Conservation (phyloP, 2,329 filamentous ascomycete species). For the Teratosphaeria nubilosa region DNA sequence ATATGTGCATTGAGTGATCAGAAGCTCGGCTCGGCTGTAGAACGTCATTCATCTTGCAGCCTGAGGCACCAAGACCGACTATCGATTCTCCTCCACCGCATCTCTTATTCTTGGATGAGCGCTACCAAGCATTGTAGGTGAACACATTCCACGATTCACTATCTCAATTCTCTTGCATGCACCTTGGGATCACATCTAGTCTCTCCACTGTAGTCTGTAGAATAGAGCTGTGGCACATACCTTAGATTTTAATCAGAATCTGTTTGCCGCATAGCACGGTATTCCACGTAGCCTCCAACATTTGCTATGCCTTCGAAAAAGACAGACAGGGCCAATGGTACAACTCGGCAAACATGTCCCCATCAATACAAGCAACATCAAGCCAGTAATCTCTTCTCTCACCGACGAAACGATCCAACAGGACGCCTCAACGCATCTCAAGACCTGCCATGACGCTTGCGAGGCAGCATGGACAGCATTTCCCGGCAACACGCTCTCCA, state of each 20-base stretch:
- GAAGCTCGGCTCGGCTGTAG: too few species aligned
- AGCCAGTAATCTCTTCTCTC: constrained; percentile 17
- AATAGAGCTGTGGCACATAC: too few species aligned
- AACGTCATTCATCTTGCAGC: too few species aligned
- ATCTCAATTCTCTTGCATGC: too few species aligned
- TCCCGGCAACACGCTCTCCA: constrained; percentile 8
- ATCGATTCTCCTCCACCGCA: too few species aligned
- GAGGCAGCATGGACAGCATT: constrained; percentile 22
- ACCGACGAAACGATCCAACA: constrained; percentile 18
- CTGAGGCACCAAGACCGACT: too few species aligned
- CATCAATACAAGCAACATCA: constrained; percentile 8
- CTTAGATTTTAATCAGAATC: too few species aligned
- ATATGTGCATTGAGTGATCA: not conserved
- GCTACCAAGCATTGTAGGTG: too few species aligned
- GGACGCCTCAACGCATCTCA: constrained; percentile 15
- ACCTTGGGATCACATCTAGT: too few species aligned
- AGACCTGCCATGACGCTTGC: constrained; percentile 16
- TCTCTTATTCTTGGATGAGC: too few species aligned
- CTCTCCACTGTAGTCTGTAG: too few species aligned
- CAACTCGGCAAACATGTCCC: constrained; percentile 16
- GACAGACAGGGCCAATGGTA: constrained; percentile 14
- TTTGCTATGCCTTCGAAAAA: constrained; percentile 8
- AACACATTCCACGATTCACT: too few species aligned
- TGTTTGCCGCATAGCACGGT: not conserved
- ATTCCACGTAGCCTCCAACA: not conserved